Conservation (phyloP, 345 rosid species). For the Sisymbrium irio region DNA sequence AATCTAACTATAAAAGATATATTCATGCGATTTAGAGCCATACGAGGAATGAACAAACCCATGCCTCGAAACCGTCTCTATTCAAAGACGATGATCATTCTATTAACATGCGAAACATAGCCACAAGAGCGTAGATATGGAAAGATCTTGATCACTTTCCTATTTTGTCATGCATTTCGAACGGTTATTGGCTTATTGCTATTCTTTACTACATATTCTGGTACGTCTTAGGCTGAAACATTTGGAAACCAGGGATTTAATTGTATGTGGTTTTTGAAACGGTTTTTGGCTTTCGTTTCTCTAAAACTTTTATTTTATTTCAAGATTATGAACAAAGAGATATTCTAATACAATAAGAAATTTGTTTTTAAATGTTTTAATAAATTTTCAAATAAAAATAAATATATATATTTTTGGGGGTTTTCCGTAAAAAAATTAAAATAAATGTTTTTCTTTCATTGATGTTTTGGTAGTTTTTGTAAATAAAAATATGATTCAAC, state of each 20-base stretch:
- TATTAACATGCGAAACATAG: neutral
- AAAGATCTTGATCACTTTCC: neutral
- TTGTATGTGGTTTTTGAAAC: no score
- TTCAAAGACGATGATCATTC: neutral
- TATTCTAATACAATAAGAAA: no score
- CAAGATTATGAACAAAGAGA: no score
- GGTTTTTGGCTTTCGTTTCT: no score
- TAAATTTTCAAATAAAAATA: no score
- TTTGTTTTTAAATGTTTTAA: no score
- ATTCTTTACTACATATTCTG: neutral
- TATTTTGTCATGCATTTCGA: neutral
- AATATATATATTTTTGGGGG: no score
- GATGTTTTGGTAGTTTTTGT: no score
- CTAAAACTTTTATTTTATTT: no score
- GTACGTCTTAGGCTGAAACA: neutral
- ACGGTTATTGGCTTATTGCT: neutral
- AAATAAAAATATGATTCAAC: no score
- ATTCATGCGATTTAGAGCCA: neutral
- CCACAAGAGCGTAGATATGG: neutral
- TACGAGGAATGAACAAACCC: neutral
- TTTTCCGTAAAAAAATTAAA: no score
- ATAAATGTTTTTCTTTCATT: no score
- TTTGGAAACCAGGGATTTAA: neutral
- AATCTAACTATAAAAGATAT: neutral
- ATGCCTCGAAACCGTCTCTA: neutral